A percentile compares a stretch with the other conserved stretches of the same genome.
Evolutionary conservation across 2,329 filamentous ascomycete genomes (phyloP).

Genomic region (Parastagonospora nodorum): DNA sequence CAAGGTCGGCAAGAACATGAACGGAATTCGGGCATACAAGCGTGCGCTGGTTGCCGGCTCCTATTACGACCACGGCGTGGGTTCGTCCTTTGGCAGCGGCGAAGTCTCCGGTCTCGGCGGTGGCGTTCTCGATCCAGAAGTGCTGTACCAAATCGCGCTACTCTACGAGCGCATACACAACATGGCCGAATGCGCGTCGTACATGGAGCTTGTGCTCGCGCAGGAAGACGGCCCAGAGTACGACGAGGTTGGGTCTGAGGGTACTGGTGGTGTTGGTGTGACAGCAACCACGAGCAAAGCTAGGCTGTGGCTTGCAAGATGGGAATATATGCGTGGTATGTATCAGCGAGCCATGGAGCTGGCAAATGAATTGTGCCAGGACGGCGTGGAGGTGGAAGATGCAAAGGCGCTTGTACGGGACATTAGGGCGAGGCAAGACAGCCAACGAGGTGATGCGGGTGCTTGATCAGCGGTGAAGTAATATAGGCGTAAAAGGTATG

Average conservation of each 20-base stretch:
- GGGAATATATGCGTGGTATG: constrained; percentile 76
- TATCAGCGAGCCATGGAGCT: constrained; percentile 77
- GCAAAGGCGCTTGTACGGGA: constrained; percentile 92
- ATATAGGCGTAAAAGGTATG: constrained; percentile 13
- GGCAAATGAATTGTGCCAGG: constrained; percentile 89
- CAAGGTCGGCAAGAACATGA: constrained; percentile 83
- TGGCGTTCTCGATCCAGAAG: constrained; percentile 81
- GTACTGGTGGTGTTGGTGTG: constrained; percentile 73
- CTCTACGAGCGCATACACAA: constrained; percentile 85
- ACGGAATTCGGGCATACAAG: constrained; percentile 94
- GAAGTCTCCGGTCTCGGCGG: constrained; percentile 51
- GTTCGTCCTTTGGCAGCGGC: constrained; percentile 53
- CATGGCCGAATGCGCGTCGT: constrained; percentile 79
- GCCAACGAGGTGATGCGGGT: constrained; percentile 26
- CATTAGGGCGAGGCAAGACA: constrained; percentile 75
- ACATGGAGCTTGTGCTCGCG: constrained; percentile 94
- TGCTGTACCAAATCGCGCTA: constrained; percentile 84
- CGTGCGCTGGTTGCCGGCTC: constrained; percentile 86
- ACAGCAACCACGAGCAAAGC: constrained; percentile 91
- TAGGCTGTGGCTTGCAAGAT: constrained; percentile 88
- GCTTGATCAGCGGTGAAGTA: not conserved
- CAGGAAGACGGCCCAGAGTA: constrained; percentile 76
- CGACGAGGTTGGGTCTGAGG: constrained; percentile 44
- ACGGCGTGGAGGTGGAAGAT: constrained; percentile 95
- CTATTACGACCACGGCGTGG: constrained; percentile 73